These are phyloP conservation scores for Phaseolus lunatus DNA, from an alignment of 306 rosid species.

Conservation along the genomic window DNA sequence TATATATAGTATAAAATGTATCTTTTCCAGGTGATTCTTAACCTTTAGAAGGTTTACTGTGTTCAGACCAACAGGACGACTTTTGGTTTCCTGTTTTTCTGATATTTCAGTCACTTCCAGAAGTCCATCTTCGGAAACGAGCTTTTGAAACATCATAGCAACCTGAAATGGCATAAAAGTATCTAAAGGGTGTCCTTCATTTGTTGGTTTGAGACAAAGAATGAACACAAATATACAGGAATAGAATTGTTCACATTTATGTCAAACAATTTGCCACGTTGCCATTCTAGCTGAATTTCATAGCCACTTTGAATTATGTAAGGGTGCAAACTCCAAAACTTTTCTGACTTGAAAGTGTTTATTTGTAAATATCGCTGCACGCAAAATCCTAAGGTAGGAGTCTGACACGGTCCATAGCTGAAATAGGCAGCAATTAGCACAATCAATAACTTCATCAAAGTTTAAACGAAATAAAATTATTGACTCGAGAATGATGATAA, in stretches of 20 bases:
- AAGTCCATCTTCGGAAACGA: slow-evolving; percentile 73
- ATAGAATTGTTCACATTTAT: slow-evolving; percentile 61
- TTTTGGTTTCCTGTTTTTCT: slow-evolving; percentile 89
- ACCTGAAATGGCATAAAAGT: slow-evolving; percentile 59
- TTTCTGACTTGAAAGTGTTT: slow-evolving; percentile 89
- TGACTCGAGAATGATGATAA: slow-evolving; percentile 19
- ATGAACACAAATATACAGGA: slow-evolving; percentile 33
- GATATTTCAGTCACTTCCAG: slow-evolving; percentile 75
- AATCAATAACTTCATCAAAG: slow-evolving; percentile 46
- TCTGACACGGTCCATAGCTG: slow-evolving; percentile 99
- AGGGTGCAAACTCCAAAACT: slow-evolving; percentile 88
- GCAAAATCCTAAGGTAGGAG: slow-evolving; percentile 97
- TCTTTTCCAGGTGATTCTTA: slow-evolving; percentile 43
- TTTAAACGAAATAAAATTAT: slow-evolving; percentile 32
- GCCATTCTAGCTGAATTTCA: slow-evolving; percentile 94
- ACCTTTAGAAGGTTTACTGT: slow-evolving; percentile 98
- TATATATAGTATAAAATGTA: slow-evolving; percentile 15
- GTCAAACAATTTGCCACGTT: slow-evolving; percentile 88
- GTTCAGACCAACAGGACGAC: slow-evolving; percentile 94
- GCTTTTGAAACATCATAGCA: slow-evolving; percentile 85
- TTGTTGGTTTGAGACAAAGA: slow-evolving; percentile 5
- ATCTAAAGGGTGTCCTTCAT: slow-evolving; percentile 34
- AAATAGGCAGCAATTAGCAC: slow-evolving; percentile 50
- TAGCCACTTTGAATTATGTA: slow-evolving; percentile 79
- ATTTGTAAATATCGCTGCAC: slow-evolving; percentile 95